Base-by-base conservation (phyloP, 257 asterid species). In the Plantago elongata region DNA sequence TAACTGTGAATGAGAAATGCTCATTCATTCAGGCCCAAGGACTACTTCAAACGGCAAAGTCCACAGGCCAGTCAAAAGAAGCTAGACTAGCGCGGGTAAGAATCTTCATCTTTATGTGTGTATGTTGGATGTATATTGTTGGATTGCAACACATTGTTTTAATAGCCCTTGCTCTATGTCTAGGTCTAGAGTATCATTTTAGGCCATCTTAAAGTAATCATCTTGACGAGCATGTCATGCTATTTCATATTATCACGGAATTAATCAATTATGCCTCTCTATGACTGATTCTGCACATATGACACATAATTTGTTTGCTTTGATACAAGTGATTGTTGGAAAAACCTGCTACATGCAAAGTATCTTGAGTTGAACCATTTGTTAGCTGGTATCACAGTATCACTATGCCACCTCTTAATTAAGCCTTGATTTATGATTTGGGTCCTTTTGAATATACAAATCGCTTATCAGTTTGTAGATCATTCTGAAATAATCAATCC, bases 11-110 rank as follows among this genome's bases (percentile, higher is more conserved):
- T 61, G 50, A 66, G 50, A 66, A 64, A 69, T 81, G 54, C 61
- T 77, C 58, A 12, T 27, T 11, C 76, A 56, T 62, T 43, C 89
- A 93, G 99, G 99, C 99, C 66, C 99, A 89, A 77, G 92, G 99
- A 66, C 78, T 93, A 68, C 96, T 93, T 69, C 83, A 85, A 76
- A 89, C 70, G 82, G 82, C 96, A 69, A 72, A 70, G 66, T 85
- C 97, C 67, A 85, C 90, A 7, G 97, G 97, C 66, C 95, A 89
- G 79, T 87, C 99, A 48, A 93, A 93, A 79, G 99, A 93, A 81
- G 99, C 99, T 60, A 84, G 99, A 77, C 79, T 93, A 60, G 95
- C 97, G 57, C 78, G 95, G 91, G 99, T 93, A 81, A 81, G 83
- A 50, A 65, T 46, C 68, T 37, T 18, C 51, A 64, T 62, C 34